Evolutionary conservation across 116 monocot genomes (phyloP).

Genomic region (Phalaenopsis hybrid): DNA sequence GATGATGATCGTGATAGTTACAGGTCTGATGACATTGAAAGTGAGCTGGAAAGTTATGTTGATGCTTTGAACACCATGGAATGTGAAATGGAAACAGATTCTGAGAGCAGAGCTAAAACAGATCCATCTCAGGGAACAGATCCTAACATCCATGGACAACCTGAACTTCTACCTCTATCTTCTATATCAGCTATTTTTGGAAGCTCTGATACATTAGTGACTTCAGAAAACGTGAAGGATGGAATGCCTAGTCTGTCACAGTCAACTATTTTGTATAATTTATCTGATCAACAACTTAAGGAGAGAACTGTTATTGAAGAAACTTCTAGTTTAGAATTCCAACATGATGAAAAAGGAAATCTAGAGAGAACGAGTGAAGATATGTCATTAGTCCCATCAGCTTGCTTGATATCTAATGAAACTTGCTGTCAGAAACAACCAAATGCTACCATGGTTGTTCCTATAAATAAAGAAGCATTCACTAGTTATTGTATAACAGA

Average conservation of each 20-base stretch:
- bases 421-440: conserved; percentile 7
- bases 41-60: conserved; percentile 45
- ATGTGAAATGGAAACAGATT: conserved; percentile 27
- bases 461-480: conserved; percentile 5
- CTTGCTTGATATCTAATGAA: conserved; percentile 12
- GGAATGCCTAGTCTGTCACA: conserved; percentile 1
- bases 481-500: conserved; percentile 12
- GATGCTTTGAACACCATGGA: conserved; percentile 39
- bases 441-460: neutral
- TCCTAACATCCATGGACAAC: conserved; percentile 6
- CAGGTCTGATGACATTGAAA: conserved; percentile 31
- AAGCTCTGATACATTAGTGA: neutral
- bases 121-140: conserved; percentile 4
- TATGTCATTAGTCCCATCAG: conserved; percentile 15
- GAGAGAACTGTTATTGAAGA: neutral
- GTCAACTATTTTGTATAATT: conserved; percentile 6
- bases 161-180: conserved; percentile 4
- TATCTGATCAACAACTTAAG: conserved; percentile 3
- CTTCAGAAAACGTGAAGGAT: neutral
- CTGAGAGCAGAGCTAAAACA: conserved; percentile 17
- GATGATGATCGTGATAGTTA: conserved; percentile 15
- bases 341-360: conserved; percentile 6
- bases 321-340: conserved; percentile 10
- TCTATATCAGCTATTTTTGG: conserved; percentile 12
- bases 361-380: conserved; percentile 15